A percentile compares a stretch with the other conserved stretches of the same genome.
phyloP scores from a whole-genome alignment of 495 filamentous ascomycete genomes.

The Penicillium desertorum region DNA sequence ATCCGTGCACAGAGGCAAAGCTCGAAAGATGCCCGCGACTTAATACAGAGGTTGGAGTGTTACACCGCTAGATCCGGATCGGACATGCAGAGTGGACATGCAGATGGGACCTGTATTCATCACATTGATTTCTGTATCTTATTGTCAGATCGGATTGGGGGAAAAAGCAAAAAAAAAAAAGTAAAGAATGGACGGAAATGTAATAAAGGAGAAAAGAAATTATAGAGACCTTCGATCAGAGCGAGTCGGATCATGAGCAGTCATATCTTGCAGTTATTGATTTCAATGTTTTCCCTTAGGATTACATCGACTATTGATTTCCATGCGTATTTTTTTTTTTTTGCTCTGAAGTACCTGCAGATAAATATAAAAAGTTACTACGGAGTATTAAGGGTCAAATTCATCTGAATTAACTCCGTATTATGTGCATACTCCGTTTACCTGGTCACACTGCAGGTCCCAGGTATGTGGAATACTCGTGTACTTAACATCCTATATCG shows the following conservation, averaged over 20 bases:
- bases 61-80: conserved; percentile 36
- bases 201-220: not conserved
- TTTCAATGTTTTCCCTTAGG: conserved; percentile 12
- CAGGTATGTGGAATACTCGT: not conserved
- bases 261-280: conserved; percentile 13
- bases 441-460: conserved; percentile 15
- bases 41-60: conserved; percentile 10
- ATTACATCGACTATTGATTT: conserved; percentile 22
- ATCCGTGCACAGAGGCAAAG: conserved; percentile 17
- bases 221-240: conserved; percentile 17
- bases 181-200: not conserved
- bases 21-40: conserved; percentile 12
- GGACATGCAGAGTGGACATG: conserved; percentile 6
- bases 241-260: conserved; percentile 17
- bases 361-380: not conserved
- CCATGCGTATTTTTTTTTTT: not conserved
- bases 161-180: not conserved
- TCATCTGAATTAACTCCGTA: not conserved
- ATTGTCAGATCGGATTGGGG: conserved; percentile 3
- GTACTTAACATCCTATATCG: not conserved
- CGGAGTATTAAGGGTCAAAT: too few relatives aligned
- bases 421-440: not conserved
- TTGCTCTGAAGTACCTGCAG: not conserved
- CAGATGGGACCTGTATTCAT: conserved; percentile 21
- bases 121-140: conserved; percentile 22